phyloP scores from a whole-genome alignment of 179 eudicot species.

The Patellifolia procumbens region DNA sequence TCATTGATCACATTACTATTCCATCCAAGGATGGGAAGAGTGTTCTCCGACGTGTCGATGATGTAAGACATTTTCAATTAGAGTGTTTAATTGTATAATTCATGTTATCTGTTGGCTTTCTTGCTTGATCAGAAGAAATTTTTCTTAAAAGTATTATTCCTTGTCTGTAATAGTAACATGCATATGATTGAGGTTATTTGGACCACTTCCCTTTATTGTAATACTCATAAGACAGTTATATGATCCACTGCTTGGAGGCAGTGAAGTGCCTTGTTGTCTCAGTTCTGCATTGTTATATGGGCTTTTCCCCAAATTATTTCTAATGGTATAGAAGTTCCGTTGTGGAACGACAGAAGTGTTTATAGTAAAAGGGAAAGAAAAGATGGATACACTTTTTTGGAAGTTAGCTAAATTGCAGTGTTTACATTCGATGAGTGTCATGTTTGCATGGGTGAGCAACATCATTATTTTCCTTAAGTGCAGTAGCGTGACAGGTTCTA shows the following conservation, averaged over 20 bases:
- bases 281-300: not conserved
- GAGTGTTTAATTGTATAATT: no score
- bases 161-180: no score
- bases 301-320: no score
- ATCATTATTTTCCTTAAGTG: not conserved
- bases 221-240: not conserved
- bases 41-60: slow-evolving; percentile 83
- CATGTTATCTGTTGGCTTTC: not conserved
- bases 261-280: not conserved
- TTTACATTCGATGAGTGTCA: not conserved
- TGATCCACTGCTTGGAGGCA: not conserved
- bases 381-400: not conserved
- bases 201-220: no score
- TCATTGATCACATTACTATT: slow-evolving; percentile 89
- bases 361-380: not conserved
- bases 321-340: no score
- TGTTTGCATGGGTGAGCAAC: not conserved
- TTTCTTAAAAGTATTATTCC: no score
- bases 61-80: slow-evolving; percentile 56
- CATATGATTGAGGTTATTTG: no score
- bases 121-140: not conserved
- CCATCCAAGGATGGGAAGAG: slow-evolving; percentile 82
- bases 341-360: not conserved
- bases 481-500: not conserved
- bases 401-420: not conserved